Base-by-base conservation (phyloP, 805 yeast genomes). In the Yarrowia divulgata region DNA sequence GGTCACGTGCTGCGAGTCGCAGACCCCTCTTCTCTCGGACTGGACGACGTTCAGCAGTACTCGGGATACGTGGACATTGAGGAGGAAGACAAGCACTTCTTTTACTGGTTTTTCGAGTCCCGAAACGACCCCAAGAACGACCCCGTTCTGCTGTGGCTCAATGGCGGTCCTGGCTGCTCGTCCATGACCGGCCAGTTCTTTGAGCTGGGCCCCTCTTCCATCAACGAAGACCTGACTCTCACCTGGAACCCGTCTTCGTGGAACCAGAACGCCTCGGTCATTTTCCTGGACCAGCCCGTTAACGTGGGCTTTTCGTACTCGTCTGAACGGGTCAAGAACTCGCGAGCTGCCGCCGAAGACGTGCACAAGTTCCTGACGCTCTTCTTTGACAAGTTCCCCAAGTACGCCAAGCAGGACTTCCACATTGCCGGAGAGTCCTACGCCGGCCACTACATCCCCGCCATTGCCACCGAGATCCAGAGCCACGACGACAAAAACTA, bases 141-240 rank as follows among this genome's bases (percentile, higher is more conserved):
- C 79, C 98, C 98, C 2, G 84, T 93, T 23, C 84, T 94, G 68
- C 82, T 94, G 73, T 93, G 97, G 98, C 82, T 93, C 74, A 93
- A 93, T 77, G 98, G 98, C 73, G 97, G 98, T 7, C 98, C 98
- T 49, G 98, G 98, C 12, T 93, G 98, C 77, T 91, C 97, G 0
- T 91, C 97, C 0, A 80, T 92, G 76, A 91, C 96, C 43, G 98
- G 98, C 10, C 82, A 93, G 70, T 87, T 94, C 75, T 92, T 93
- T 75, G 98, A 94, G 78, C 84, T 93, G 76, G 98, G 98, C 35
- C 97, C 98, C 8, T 85, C 97, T 0, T 83, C 88, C 12, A 87
- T 94, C 70, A 84, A 87, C 66, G 78, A 85, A 49, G 84, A 87
- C 48, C 79, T 90, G 73, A 85, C 87, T 74, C 93, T 96, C 18